Base-by-base conservation (phyloP, 805 yeast genomes). In the Candida koratica region DNA sequence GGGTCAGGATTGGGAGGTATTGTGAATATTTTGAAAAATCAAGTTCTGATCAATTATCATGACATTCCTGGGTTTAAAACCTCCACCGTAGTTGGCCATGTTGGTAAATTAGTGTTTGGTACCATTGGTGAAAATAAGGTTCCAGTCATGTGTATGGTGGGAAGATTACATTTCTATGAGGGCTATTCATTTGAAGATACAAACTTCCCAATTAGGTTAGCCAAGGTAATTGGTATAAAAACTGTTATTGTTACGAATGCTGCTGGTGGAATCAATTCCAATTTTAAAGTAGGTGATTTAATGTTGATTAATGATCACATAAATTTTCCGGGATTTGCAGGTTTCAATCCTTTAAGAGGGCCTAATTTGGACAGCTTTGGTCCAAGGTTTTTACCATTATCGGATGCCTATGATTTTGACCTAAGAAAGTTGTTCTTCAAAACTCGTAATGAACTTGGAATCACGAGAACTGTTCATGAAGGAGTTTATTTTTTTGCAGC, bases 1-100 rank as follows among this genome's bases (percentile, higher is more conserved):
- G 98, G 98, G 5, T 84, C 96, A 4, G 98, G 98, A 0, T 68
- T 90, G 12, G 95, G 96, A 9, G 95, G 94, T 1, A 80, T 90
- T 33, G 81, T 89, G 1, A 67, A 73, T 32, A 60, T 70, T 16
- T 53, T 82, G 28, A 48, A 61, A n/a, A 53, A 56, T 14, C 59
- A 62, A 29, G 59, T 77, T 14, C 73, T 68, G 32, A 69, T 90
- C 17, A 63, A 80, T 1, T 90, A 87, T 54, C 47, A 56, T 5
- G 68, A 71, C 0, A 84, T 90, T 32, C 97, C 97, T 0, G 85
- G 90, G 0, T 89, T 90, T 59, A 74, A 73, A 51, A 51, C 61
- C 1, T 82, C 96, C 1, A 89, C 97, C 0, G 97, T 90, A 1
- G 77, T 79, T 8, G 98, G 98, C 0, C 98, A 90, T 55, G 79